These are phyloP conservation scores for Candida freyschussii DNA, from an alignment of 1,139 yeast species.

Conservation along the genomic window DNA sequence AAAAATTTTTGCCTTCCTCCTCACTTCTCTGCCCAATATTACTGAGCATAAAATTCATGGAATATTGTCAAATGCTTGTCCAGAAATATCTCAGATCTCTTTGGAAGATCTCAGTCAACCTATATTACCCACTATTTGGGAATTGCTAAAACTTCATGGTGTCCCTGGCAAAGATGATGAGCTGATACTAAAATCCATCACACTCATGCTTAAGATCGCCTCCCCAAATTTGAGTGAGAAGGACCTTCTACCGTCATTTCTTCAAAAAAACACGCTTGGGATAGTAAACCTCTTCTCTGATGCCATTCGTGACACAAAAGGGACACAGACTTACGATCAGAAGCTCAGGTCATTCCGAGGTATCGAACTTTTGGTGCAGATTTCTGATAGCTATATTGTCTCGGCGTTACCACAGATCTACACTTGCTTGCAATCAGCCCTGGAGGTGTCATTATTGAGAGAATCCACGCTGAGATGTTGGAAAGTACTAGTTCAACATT, in stretches of 20 bases:
- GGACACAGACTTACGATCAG: constrained; percentile 66
- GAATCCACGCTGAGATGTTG: constrained; percentile 65
- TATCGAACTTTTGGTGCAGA: constrained; percentile 58
- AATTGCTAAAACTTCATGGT: constrained; percentile 25
- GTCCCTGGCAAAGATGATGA: constrained; percentile 23
- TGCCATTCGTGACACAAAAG: constrained; percentile 67
- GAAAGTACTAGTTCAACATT: constrained; percentile 46
- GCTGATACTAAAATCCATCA: constrained; percentile 26
- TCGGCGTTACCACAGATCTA: constrained; percentile 86
- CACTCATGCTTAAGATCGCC: constrained; percentile 24
- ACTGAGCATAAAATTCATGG: constrained; percentile 48
- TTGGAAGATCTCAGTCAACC: constrained; percentile 35
- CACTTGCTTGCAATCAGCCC: constrained; percentile 78
- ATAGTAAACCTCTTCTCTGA: constrained; percentile 77
- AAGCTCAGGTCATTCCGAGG: constrained; percentile 73
- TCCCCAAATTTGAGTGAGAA: constrained; percentile 23
- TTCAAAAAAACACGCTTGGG: constrained; percentile 65
- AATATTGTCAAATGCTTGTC: constrained; percentile 51
- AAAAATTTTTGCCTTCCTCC: constrained; percentile 41
- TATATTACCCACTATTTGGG: constrained; percentile 25
- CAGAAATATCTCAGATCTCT: constrained; percentile 29
- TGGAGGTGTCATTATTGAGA: constrained; percentile 61
- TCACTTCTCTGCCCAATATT: constrained; percentile 34
- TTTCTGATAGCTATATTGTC: constrained; percentile 44
- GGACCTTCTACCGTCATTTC: constrained; percentile 28